Percentiles rank a stretch among this genome's conserved stretches.
Conservation (phyloP, 345 rosid species). For the Moricandia moricandioides region DNA sequence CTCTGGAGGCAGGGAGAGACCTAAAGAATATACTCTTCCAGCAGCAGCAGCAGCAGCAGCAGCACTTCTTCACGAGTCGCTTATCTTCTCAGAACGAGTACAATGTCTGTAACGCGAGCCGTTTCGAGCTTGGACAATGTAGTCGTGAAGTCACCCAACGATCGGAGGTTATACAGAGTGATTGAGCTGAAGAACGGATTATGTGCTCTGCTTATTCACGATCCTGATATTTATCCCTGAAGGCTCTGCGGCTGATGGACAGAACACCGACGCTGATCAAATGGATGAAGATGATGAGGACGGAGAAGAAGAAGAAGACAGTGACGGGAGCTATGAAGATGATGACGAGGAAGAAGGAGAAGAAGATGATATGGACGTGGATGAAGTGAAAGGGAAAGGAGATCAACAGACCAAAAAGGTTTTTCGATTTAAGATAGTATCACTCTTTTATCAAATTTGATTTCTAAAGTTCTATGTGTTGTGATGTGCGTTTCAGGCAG, state of each 20-base stretch:
- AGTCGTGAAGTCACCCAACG: constrained; percentile 83
- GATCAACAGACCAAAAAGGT: constrained; percentile 75
- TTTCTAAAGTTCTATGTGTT: background rate
- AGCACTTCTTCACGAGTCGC: constrained; percentile 8
- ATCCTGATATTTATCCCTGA: constrained; percentile 81
- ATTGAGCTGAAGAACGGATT: constrained; percentile 73
- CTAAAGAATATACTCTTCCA: background rate
- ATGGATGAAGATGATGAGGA: constrained; percentile 40
- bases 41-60: background rate
- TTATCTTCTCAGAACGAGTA: too few species aligned
- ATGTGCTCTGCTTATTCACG: constrained; percentile 83
- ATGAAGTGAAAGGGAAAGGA: constrained; percentile 29
- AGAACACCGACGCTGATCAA: too few species aligned
- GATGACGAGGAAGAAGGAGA: constrained; percentile 20
- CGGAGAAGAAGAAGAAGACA: constrained; percentile 37
- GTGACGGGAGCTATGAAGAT: constrained; percentile 32
- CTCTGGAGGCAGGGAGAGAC: background rate
- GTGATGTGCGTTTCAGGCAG: constrained; percentile 58
- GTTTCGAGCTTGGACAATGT: constrained; percentile 47
- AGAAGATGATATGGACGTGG: constrained; percentile 26
- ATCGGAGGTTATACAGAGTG: constrained; percentile 66
- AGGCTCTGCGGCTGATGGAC: constrained; percentile 30
- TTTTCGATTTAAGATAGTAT: background rate
- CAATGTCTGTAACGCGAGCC: constrained; percentile 41
- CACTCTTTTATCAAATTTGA: background rate